Evolutionary conservation across 2,329 filamentous ascomycete species (phyloP).

Genomic region (Dryadomyces quercus-mongolicae): DNA sequence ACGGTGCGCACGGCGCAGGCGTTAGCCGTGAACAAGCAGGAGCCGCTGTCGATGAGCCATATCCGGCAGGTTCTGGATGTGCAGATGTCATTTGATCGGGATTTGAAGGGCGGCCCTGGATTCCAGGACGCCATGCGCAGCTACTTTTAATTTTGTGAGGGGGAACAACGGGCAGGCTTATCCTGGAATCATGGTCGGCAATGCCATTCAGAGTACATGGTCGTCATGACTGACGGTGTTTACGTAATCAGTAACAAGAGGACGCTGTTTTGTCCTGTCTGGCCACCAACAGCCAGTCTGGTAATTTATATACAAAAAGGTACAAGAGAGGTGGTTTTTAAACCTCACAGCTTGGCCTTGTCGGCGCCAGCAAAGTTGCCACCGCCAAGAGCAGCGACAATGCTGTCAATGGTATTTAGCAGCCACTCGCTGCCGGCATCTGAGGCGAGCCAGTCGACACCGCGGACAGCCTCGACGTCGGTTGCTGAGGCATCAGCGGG

Average conservation of each 20-base stretch:
- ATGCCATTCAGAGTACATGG: too few relatives aligned
- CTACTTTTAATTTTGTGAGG: conserved; percentile 44
- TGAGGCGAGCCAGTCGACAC: conserved; percentile 47
- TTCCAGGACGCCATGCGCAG: conserved; percentile 77
- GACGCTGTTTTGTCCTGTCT: too few relatives aligned
- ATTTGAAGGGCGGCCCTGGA: conserved; percentile 68
- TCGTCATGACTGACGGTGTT: too few relatives aligned
- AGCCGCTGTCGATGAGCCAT: conserved; percentile 63
- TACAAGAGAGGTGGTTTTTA: too few relatives aligned
- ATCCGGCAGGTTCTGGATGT: conserved; percentile 76
- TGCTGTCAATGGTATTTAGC: conserved; percentile 46
- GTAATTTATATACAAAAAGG: too few relatives aligned
- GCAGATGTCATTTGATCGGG: conserved; percentile 68
- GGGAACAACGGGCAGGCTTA: neutral
- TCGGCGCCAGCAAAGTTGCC: conserved; percentile 7
- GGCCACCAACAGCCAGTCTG: too few relatives aligned
- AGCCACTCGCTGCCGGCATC: conserved; percentile 57
- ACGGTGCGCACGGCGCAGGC: conserved; percentile 73
- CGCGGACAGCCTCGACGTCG: conserved; percentile 28
- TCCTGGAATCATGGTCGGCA: too few relatives aligned
- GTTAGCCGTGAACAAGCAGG: conserved; percentile 63
- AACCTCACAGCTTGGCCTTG: conserved; percentile 8
- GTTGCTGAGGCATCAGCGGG: conserved; percentile 25
- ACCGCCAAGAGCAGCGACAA: conserved; percentile 33
- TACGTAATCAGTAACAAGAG: too few relatives aligned